Evolutionary conservation across 805 yeast species (phyloP), one percentile per base, ranked within the genome.

Genomic region (Candida pseudofarinosa): DNA sequence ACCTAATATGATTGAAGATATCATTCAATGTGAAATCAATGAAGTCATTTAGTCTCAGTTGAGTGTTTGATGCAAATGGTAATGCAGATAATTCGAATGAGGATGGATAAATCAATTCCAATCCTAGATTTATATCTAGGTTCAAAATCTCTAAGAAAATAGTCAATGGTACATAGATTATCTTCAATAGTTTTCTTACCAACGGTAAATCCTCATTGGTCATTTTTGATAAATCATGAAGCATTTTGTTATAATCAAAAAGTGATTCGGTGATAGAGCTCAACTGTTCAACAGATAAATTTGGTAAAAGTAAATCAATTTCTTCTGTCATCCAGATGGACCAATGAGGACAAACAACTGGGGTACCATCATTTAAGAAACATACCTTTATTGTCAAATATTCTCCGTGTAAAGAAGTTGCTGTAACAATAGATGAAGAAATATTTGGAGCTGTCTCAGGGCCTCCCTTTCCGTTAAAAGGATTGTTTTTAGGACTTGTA

Each of bases 341-440:
- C 77, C 85, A 77, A 26, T 69, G 65, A 1, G 95, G 95, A 47
- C 89, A 81, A 2, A 86, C 86, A 18, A 91, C 77, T 0, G 97
- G 91, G 0, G 91, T 85, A 8, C 91, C 88, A 66, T 93, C 98
- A 45, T 79, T 76, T 17, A 91, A 73, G 20, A 85, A 59, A 45
- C 88, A 85, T 1, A 91, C 81, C 45, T 77, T 79, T 15, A 87
- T 64, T 37, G 85, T 76, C 34, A 81, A 71, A 58, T 88, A 93
- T 42, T 79, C 82, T 12, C 98, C 98, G 18, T 82, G 77, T 41
- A 93, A 68, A 1, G 97, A 89, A 0, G 97, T 88, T 0, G 96
- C 89, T 0, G 97, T 90, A 13, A 91, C 95, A 56, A 88, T 80
- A 12, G 93, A 82, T 33, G 83, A 73, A 12, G 51, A 45, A 20